These are phyloP conservation scores for Gloeopeniophorella convolvens DNA, from an alignment of 768 basidiomycete genomes.

Conservation along the genomic window DNA sequence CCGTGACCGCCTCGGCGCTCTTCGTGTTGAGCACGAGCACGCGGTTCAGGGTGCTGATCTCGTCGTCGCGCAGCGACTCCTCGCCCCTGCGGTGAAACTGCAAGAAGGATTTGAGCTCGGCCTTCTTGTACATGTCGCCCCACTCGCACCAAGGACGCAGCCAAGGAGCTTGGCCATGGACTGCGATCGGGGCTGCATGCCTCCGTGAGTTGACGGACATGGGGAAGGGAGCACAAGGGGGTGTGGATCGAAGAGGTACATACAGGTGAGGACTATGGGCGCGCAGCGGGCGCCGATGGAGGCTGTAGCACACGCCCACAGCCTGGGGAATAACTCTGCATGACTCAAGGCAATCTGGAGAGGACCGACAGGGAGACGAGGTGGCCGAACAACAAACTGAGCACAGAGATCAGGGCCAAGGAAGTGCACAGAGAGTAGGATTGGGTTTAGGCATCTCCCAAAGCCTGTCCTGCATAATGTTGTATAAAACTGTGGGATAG, in stretches of 20 bases:
- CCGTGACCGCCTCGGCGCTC: slow-evolving; percentile 51
- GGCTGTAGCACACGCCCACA: slow-evolving; percentile 60
- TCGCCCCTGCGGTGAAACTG: slow-evolving; percentile 70
- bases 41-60: slow-evolving; percentile 75
- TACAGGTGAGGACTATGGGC: slow-evolving; percentile 43
- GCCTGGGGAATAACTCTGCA: slow-evolving; percentile 68
- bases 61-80: slow-evolving; percentile 74
- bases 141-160: slow-evolving; percentile 65
- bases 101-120: slow-evolving; percentile 57
- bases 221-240: background rate
- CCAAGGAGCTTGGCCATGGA: slow-evolving; percentile 71
- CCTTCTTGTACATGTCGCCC: slow-evolving; percentile 77
- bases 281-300: slow-evolving; percentile 50
- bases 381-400: too few relatives aligned
- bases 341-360: too few relatives aligned
- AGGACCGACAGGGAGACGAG: too few relatives aligned
- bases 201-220: background rate
- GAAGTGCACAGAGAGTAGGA: too few relatives aligned
- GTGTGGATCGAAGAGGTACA: slow-evolving; percentile 41
- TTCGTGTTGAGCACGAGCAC: slow-evolving; percentile 75
- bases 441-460: too few relatives aligned
- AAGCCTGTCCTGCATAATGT: too few relatives aligned
- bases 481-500: too few relatives aligned
- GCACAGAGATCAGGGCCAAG: too few relatives aligned
- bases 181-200: slow-evolving; percentile 43